Base-by-base conservation (phyloP, 306 rosid species). In the Trifolium subterraneum region DNA sequence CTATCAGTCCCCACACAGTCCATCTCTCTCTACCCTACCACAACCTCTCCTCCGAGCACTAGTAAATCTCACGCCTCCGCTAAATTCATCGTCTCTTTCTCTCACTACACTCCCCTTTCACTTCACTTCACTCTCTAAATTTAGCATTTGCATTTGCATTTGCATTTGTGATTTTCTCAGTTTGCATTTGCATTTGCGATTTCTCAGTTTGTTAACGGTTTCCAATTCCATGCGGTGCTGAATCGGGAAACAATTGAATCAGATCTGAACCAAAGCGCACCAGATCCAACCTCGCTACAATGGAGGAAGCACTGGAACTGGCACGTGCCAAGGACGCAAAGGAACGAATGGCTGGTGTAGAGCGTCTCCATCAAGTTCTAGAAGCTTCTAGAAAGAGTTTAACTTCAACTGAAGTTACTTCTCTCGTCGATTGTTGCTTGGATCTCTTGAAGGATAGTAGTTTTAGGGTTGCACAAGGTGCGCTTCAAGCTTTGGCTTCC, bases 271-370 rank as follows among this genome's bases (percentile, higher is more conserved):
- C 62, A 39, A 23, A 20, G n/a, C 73, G 64, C 58, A 68, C 64
- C 75, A 75, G 86, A 83, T 82, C 88, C 81, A 73, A 69, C 6
- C 64, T 59, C 73, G 50, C 23, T 33, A 13, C 72, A 68, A 95
- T 95, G 99, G 99, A 95, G 87, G 96, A 92, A 82, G 99, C 99
- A 27, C 84, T 95, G 64, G 98, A 92, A 66, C 96, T 92, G 39
- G 93, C 94, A 11, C 95, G 98, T 36, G 93, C 99, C 55, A 95
- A 95, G 83, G 99, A 95, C 77, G 87, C 92, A 0, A 92, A 95
- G 85, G 96, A 90, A 88, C 87, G 99, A 25, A 92, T 95, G 98
- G 99, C 99, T 0, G 99, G 98, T 0, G 99, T 95, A 31, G 99
- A 95, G 86, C 96, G 88, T 11, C 96, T 95, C 64, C 94, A 90